Evolutionary conservation across 495 filamentous ascomycete genomes (phyloP), one percentile per base, ranked within the genome.

Genomic region (Lasiosphaeriaceae sp.): DNA sequence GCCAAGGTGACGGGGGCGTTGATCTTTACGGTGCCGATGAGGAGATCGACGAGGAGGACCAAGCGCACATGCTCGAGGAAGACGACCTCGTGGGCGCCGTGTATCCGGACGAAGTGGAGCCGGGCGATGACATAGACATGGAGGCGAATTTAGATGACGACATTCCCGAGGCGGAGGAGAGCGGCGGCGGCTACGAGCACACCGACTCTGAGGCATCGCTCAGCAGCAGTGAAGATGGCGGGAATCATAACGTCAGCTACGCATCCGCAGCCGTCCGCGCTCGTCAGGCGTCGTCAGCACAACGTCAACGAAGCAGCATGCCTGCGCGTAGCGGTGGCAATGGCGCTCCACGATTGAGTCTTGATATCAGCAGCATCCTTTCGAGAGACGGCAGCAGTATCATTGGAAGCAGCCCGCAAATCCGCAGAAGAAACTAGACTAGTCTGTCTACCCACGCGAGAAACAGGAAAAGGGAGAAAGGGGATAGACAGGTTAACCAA

Each of bases 201-300:
- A 96, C 90, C 20, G 90, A 96, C 71, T 90, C 89, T 7, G 90
- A 93, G 60, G 81, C 79, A n/a, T 84, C 86, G 54, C 70, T 88
- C 20, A 74, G 63, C 43, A 77, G 66, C 60, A 72, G 72, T 29
- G 77, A 69, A 2, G 59, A 61, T 31, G 65, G 47, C 31, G 23
- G 26, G 9, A 31, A 22, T 3, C 60, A 55, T 3, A 49, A 66
- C 21, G 31, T 65, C 19, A 68, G 67, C 46, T 65, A 60, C 43
- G 60, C 24, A 12, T n/a, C 47, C 0, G 31, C 22, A 2, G 23
- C 23, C 16, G 6, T 20, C 21, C 57, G 59, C 23, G 55, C 62
- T 16, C 52, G 56, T 5, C 60, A 31, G 8, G 20, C 55, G 26
- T 31, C 23, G 19, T 43, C 54, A 7, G 52, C 35, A 8, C 45